Percentiles rank a stretch among this genome's conserved stretches.
These are phyloP conservation scores for Salix dunnii DNA, from an alignment of 345 rosid genomes.

Conservation along the genomic window DNA sequence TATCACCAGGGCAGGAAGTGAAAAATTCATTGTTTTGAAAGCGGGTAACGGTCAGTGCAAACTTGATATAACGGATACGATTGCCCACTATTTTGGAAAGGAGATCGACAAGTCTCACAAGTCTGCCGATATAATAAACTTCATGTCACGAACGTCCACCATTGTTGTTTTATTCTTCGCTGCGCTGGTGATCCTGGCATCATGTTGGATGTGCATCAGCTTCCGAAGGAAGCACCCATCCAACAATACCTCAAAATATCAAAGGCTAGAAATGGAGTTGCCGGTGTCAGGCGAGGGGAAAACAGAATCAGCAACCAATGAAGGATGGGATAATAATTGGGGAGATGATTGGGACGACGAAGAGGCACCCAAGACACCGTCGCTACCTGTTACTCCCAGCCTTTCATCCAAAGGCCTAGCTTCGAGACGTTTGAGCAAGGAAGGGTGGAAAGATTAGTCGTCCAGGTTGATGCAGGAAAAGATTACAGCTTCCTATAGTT, in stretches of 20 bases:
- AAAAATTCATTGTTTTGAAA: slow-evolving; percentile 38
- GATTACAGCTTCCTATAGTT: not conserved
- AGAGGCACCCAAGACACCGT: slow-evolving; percentile 62
- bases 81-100: slow-evolving; percentile 33
- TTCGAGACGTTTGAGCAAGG: slow-evolving; percentile 63
- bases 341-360: slow-evolving; percentile 78
- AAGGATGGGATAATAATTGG: slow-evolving; percentile 82
- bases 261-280: slow-evolving; percentile 58
- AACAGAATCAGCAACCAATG: slow-evolving; percentile 31
- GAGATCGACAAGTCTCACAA: slow-evolving; percentile 23
- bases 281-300: slow-evolving; percentile 38
- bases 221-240: slow-evolving; percentile 31
- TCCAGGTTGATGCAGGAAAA: not conserved
- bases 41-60: slow-evolving; percentile 52
- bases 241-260: slow-evolving; percentile 40
- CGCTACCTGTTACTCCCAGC: slow-evolving; percentile 62
- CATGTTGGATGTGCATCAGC: slow-evolving; percentile 42
- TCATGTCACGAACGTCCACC: slow-evolving; percentile 31
- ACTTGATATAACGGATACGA: slow-evolving; percentile 56
- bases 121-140: slow-evolving; percentile 24
- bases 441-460: slow-evolving; percentile 80
- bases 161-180: slow-evolving; percentile 32
- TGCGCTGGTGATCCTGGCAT: slow-evolving; percentile 40
- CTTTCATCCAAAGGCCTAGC: slow-evolving; percentile 72
- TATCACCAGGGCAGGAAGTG: slow-evolving; percentile 31